Evolutionary conservation across 176 grass and related monocot genomes (phyloP).

Genomic region (Metroxylon sagu): DNA sequence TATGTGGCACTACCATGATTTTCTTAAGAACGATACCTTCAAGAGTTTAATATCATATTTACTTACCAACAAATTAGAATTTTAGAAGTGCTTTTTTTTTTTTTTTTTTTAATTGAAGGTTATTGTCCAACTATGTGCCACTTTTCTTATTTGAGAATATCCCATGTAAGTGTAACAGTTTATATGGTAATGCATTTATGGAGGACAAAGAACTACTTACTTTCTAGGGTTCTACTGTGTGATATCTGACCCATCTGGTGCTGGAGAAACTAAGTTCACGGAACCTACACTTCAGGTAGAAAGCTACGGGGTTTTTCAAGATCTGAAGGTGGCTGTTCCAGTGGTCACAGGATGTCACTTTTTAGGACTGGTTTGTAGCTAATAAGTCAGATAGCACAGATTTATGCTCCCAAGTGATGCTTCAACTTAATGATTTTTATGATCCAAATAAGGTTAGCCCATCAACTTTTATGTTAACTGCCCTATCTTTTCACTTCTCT

Average conservation of each 20-base stretch:
- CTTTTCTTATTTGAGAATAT: too few species aligned
- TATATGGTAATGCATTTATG: too few species aligned
- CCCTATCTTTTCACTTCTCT: conserved; percentile 1
- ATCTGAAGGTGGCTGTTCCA: conserved; percentile 81
- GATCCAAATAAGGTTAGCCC: conserved; percentile 71
- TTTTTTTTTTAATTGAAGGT: too few species aligned
- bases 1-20: too few species aligned
- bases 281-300: conserved; percentile 39
- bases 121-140: too few species aligned
- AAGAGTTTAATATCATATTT: too few species aligned
- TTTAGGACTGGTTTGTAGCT: conserved; percentile 36
- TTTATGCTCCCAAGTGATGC: conserved; percentile 69
- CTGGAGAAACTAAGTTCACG: too few species aligned
- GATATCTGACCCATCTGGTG: too few species aligned
- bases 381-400: conserved; percentile 74
- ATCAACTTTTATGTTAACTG: conserved; percentile 5
- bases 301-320: conserved; percentile 87
- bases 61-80: too few species aligned
- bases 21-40: too few species aligned
- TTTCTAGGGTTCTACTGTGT: background rate
- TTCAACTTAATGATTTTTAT: conserved; percentile 56
- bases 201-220: conserved; percentile 5
- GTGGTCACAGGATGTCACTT: conserved; percentile 55
- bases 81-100: too few species aligned
- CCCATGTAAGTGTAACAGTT: too few species aligned